Evolutionary conservation across 441 rosid genomes (phyloP), one percentile per base, ranked within the genome.

Genomic region (Daphne laureola): DNA sequence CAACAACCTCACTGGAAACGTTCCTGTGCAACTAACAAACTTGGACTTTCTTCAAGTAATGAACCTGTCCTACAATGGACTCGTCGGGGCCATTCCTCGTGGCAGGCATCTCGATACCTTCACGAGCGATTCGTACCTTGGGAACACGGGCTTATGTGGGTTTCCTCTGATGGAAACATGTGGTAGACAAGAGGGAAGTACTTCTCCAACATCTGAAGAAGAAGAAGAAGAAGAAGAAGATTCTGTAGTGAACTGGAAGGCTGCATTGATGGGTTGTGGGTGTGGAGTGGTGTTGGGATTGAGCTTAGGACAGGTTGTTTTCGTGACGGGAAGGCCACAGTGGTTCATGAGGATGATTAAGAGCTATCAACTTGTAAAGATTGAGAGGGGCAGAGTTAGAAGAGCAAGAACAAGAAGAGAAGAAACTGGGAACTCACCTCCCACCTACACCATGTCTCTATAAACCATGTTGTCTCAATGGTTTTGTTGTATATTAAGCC

Each of bases 1-100:
- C 14, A 35, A 5, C 18, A 25, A 42, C 43, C 63, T 70, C 1
- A 41, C 4, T 2, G 73, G 76, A 4, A 41, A 47, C 2, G 71
- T 75, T 43, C 76, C 71, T 1, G 6, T 0, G 12, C 18, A 70
- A 5, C 49, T 64, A 4, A 16, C 66, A 41, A 9, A 17, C n/a
- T 46, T 74, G 59, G 57, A 42, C 1, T 70, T 63, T 17, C 65
- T 70, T 16, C n/a, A 4, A 9, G 53, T 61, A 17, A 17, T 70
- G 5, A 65, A 61, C 43, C 25, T 70, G n/a, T 53, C 70, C 1
- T 18, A 18, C 3, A 71, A 71, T 46, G 55, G 53, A 36, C 67
- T 71, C 3, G n/a, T 5, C 2, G 69, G 72, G 18, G 50, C 53
- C 8, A 53, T 65, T 23, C 64, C 64, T 1, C 40, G 5, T 3